A percentile compares a stretch with the other conserved stretches of the same genome.
These are phyloP conservation scores for Fraxinus greggii DNA, from an alignment of 305 asterid genomes.

Conservation along the genomic window DNA sequence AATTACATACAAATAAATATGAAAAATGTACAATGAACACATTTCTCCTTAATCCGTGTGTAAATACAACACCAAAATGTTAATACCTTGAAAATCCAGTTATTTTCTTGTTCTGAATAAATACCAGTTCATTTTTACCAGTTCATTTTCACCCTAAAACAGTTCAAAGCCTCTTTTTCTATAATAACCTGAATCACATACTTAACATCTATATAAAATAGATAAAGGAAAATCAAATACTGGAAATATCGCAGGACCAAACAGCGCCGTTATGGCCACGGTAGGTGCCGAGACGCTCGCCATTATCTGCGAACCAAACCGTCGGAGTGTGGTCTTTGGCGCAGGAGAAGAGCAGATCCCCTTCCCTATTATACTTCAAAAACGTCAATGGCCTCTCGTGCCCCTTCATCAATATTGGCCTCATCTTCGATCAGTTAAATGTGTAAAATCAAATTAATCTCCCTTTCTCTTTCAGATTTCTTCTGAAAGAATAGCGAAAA, in stretches of 20 bases:
- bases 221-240: slow-evolving; percentile 27
- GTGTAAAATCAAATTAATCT: not conserved
- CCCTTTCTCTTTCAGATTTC: not conserved
- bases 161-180: not conserved
- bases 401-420: slow-evolving; percentile 89
- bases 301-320: slow-evolving; percentile 84
- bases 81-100: not conserved
- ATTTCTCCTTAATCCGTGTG: not conserved
- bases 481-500: not conserved
- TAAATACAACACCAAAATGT: not conserved
- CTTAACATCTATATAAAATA: not conserved
- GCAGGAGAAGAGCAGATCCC: slow-evolving; percentile 81
- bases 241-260: slow-evolving; percentile 88
- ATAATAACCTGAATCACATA: not conserved
- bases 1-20: not conserved
- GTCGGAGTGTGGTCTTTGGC: slow-evolving; percentile 87
- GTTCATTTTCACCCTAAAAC: not conserved
- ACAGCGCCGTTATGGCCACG: slow-evolving; percentile 95
- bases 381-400: slow-evolving; percentile 94
- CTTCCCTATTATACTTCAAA: slow-evolving; percentile 73
- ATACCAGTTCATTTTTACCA: not conserved
- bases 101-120: not conserved
- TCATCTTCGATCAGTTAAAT: slow-evolving; percentile 37
- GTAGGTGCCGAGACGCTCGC: slow-evolving; percentile 89
- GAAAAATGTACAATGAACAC: not conserved